Evolutionary conservation across 345 rosid species (phyloP), one percentile per base, ranked within the genome.

Genomic region (Hibiscus mutabilis): DNA sequence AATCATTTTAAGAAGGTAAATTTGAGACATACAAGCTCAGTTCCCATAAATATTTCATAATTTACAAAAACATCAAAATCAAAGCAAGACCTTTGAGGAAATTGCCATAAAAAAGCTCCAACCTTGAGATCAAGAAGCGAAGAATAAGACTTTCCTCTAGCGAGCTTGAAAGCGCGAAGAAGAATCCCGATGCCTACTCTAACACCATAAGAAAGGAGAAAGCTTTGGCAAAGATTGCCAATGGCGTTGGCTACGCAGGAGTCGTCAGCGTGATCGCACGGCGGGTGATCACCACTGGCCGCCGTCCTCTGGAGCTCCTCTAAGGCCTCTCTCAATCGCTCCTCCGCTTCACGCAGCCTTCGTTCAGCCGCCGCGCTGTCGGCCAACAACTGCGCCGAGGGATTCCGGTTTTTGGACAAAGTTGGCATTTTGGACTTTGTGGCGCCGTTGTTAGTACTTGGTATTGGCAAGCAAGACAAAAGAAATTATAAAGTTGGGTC

Each of bases 41-140:
- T 29, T 46, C 13, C 19, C 69, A 49, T 2, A 46, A 37, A 40
- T 47, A 63, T 35, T 63, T 63, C 4, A 37, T 21, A 37, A 18
- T 19, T 37, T 4, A 35, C 4, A 63, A 33, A 49, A 63, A 19
- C 66, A 56, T 2, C 33, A 14, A 70, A 24, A 0, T 70, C 71
- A 68, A 29, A 49, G 11, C 65, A 55, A 70, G 22, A 33, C 27
- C 25, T 35, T 59, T 33, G 1, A 70, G 0, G n/a, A 64, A 13
- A 42, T 13, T 42, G 1, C 44, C 66, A 25, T 40, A 37, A 24
- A 46, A 22, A 57, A 27, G 55, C 12, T 4, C 70, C 63, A 66
- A 95, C 98, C 93, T 92, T 96, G 65, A 96, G 96, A 91, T 96
- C 98, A 75, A 96, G 98, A 33, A 92, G 84, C 9, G 96, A 92